phyloP scores from a whole-genome alignment of 1,139 yeast genomes.

The Sugiyamaella sp. region DNA sequence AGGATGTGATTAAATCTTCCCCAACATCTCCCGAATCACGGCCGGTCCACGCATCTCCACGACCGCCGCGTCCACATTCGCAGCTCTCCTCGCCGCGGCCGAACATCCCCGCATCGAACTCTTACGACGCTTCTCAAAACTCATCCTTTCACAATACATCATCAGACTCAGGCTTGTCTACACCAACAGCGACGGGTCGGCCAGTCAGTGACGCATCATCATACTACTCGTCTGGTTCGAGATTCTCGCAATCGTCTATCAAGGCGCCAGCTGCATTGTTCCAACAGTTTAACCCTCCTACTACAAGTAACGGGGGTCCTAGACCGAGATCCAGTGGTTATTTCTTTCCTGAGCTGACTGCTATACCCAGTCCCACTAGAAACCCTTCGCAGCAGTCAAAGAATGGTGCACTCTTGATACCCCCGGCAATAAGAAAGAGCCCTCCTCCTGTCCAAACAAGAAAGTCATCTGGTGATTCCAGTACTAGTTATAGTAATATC shows the following conservation, averaged over 20 bases:
- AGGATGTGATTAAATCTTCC: background rate
- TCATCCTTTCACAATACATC: background rate
- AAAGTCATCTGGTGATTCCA: constrained; percentile 4
- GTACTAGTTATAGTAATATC: background rate
- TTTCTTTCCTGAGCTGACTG: constrained; percentile 17
- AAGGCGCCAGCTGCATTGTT: constrained; percentile 7
- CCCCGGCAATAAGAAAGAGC: constrained; percentile 5
- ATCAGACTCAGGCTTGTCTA: background rate
- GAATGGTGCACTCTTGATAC: constrained; percentile 9
- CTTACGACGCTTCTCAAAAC: background rate
- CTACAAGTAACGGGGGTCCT: constrained; percentile 7
- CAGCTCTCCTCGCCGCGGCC: background rate
- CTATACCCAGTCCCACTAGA: background rate
- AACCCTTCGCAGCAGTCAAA: constrained; percentile 1
- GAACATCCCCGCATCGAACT: background rate
- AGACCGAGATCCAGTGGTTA: constrained; percentile 14
- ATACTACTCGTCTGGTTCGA: constrained; percentile 18
- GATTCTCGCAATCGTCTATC: constrained; percentile 16
- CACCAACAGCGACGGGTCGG: background rate
- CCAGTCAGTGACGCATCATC: constrained; percentile 18
- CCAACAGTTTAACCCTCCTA: constrained; percentile 13
- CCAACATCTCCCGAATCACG: constrained; percentile 11
- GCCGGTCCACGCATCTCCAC: background rate
- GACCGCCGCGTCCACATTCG: background rate
- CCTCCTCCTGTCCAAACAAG: constrained; percentile 13